These are phyloP conservation scores for Hypoxylon sp. DNA, from an alignment of 2,329 filamentous ascomycete genomes.

Conservation along the genomic window DNA sequence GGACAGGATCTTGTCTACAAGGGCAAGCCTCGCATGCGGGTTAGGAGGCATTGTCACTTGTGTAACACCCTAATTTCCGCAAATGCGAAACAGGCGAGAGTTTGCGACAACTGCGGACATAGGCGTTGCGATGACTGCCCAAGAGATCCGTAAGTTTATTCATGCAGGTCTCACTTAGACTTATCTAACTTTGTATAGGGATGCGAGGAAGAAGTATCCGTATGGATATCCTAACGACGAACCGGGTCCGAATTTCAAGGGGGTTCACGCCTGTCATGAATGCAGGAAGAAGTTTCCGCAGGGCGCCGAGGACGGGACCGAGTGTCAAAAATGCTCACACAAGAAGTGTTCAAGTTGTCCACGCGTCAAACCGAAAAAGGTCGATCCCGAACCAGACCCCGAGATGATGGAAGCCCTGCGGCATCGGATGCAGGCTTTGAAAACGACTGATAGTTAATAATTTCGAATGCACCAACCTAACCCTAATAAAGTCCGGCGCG, in stretches of 20 bases:
- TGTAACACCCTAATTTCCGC: conserved; percentile 71
- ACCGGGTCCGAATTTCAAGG: conserved; percentile 60
- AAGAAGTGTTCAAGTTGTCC: conserved; percentile 67
- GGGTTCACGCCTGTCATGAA: conserved; percentile 67
- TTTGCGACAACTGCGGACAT: conserved; percentile 75
- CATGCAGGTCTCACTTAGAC: background rate
- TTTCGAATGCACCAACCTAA: background rate
- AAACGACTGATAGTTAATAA: conserved; percentile 33
- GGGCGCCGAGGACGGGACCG: conserved; percentile 58
- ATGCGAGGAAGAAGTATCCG: conserved; percentile 74
- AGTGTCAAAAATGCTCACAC: conserved; percentile 68
- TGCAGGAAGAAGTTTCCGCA: conserved; percentile 68
- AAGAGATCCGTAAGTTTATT: conserved; percentile 73
- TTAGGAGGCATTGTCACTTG: conserved; percentile 79
- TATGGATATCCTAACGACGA: conserved; percentile 74
- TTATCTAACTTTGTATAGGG: conserved; percentile 50
- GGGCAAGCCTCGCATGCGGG: conserved; percentile 71
- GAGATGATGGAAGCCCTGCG: conserved; percentile 66
- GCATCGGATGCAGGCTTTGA: conserved; percentile 59
- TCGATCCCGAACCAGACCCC: conserved; percentile 69
- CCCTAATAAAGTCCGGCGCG: conserved; percentile 10
- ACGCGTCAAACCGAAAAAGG: conserved; percentile 65
- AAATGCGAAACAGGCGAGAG: conserved; percentile 59
- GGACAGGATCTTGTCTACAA: conserved; percentile 77
- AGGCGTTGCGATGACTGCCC: conserved; percentile 82